Base-by-base conservation (phyloP, 179 eudicot species). In the Silene coronaria region DNA sequence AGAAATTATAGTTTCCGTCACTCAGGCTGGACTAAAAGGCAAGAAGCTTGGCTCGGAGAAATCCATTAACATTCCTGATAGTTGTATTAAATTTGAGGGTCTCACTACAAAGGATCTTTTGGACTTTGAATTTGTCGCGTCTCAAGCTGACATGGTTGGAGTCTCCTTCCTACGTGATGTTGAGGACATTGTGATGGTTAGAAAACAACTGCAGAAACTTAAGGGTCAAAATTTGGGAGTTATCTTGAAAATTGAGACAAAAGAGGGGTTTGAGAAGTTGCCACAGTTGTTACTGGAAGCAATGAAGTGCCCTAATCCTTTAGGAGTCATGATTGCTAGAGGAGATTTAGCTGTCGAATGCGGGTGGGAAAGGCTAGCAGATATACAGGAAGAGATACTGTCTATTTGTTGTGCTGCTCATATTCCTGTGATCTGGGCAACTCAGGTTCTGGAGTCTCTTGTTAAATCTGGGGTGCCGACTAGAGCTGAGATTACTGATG, bases 331-430 rank as follows among this genome's bases (percentile, higher is more conserved):
- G 90, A 85, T 87, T 63, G 90, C 90, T 17, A 87, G 90, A 82
- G 90, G 90, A 55, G 90, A 87, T 82, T 87, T 87, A 34, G 90
- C 90, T 12, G 90, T 87, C 67, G 90, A 87, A 73, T 87, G 90
- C 77, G 88, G 88, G 11, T 87, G 88, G 87, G 88, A 87, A 66
- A 80, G 78, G 72, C 68, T 87, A 36, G 90, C 83, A 28, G 80
- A 83, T 77, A 82, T 85, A 30, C 88, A 87, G 72, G 88, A 87
- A 53, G 86, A 87, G 72, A 82, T 87, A 74, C 21, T 87, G 58
- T 84, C 87, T 12, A 82, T 84, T 22, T 85, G 88, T 65, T 76
- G 76, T 32, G 90, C 90, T 68, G 90, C 90, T 12, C 73, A 70
- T 16, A 22, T 70, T 45, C 73, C 73, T 3, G 73, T 46, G 21